Percentiles rank a stretch among this genome's conserved stretches.
phyloP scores from a whole-genome alignment of 441 rosid genomes.

The Aquilaria agallochum region DNA sequence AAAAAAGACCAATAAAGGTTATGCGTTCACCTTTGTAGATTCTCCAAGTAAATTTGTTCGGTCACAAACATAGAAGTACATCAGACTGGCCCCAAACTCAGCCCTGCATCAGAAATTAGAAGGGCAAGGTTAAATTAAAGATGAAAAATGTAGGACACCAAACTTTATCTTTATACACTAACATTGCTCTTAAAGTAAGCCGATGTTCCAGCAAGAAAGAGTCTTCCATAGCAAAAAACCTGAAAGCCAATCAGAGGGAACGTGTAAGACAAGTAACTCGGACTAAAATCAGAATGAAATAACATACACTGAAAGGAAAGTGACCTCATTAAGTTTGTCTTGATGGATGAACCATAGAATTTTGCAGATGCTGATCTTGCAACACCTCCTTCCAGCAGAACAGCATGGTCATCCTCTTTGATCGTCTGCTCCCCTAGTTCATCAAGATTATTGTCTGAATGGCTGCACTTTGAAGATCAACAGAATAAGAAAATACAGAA shows the following conservation, averaged over 20 bases:
- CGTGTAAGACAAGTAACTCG: conserved; percentile 17
- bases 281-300: conserved; percentile 8
- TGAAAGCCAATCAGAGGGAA: conserved; percentile 21
- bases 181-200: conserved; percentile 84
- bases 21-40: conserved; percentile 65
- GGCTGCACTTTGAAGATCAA: conserved; percentile 44
- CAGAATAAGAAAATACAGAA: neutral
- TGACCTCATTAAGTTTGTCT: conserved; percentile 74
- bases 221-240: conserved; percentile 91
- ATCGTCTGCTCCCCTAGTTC: conserved; percentile 55
- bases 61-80: conserved; percentile 77
- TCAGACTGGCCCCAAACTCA: conserved; percentile 75
- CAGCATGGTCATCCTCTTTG: conserved; percentile 85
- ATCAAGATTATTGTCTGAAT: conserved; percentile 86
- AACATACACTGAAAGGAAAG: conserved; percentile 7
- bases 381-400: conserved; percentile 91
- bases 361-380: conserved; percentile 70
- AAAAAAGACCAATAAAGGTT: conserved; percentile 5
- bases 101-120: conserved; percentile 45
- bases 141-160: conserved; percentile 1
- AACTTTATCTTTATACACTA: conserved; percentile 18
- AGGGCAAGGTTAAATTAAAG: conserved; percentile 8
- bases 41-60: conserved; percentile 78
- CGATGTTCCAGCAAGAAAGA: conserved; percentile 92
- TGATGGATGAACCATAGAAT: conserved; percentile 55